These are phyloP conservation scores for Daldinia loculata DNA, from an alignment of 495 filamentous ascomycete genomes.

Conservation along the genomic window DNA sequence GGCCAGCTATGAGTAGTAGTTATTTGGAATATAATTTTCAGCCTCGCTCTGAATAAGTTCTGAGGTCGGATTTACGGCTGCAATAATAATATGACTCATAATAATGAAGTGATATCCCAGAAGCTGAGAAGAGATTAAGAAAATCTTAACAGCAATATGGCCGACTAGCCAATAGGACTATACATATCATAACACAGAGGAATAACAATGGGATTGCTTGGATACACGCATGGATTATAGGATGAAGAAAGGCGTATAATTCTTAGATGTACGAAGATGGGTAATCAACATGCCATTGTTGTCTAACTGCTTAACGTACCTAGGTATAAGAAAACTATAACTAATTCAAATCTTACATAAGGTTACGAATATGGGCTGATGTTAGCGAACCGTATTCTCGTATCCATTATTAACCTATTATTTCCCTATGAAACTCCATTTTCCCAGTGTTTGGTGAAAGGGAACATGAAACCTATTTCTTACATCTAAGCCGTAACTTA, in stretches of 20 bases:
- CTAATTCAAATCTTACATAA: background rate
- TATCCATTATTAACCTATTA: background rate
- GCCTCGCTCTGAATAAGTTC: background rate
- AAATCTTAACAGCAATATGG: background rate
- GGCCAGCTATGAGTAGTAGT: background rate
- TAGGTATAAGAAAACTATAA: background rate
- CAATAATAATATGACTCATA: background rate
- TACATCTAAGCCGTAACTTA: background rate
- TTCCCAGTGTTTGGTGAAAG: background rate
- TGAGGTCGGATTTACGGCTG: background rate
- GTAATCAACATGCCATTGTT: background rate
- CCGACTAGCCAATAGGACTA: background rate
- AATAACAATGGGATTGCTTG: background rate
- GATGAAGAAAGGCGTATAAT: background rate
- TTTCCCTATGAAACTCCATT: background rate
- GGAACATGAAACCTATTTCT: background rate
- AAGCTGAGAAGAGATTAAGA: background rate
- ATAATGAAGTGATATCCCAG: background rate
- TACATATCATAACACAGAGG: background rate
- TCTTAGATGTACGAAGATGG: background rate
- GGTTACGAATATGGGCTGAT: background rate
- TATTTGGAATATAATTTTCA: background rate
- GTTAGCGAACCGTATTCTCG: background rate
- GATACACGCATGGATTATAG: background rate
- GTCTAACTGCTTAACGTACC: too few relatives aligned